Evolutionary conservation across 2,329 filamentous ascomycete species (phyloP), one percentile per base, ranked within the genome.

Genomic region (Pseudogymnoascus sp.): DNA sequence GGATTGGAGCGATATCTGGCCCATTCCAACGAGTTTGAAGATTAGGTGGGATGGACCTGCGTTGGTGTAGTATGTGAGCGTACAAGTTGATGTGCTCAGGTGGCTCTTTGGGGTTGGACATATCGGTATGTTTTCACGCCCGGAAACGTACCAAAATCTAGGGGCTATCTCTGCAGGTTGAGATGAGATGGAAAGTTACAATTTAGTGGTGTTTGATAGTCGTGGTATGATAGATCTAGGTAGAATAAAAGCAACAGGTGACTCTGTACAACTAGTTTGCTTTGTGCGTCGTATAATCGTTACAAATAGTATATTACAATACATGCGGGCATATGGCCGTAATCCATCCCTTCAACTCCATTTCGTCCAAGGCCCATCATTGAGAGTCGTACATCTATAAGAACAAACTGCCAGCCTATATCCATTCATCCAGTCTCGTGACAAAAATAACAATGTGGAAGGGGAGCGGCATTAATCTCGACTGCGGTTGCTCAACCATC

Each of bases 401-500:
- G n/a, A 52, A 28, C 41, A 48, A 48, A 28, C 13, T 28, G 13
- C 41, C 21, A 28, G 28, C 13, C 3, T 45, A 23, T 15, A 15
- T 15, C 26, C 3, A 26, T 9, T 6, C 3, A 26, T 9, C 12
- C 41, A 48, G 21, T 28, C n/a, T 19, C 7, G 26, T 30, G n/a
- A 52, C 5, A 12, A 30, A 18, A 52, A 48, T 28, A 8, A 1
- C 23, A 48, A 28, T 23, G 1, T 28, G 12, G 3, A 5, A 15
- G 15, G 23, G 28, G 23, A 12, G 2, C 41, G 8, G 9, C 41
- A 28, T 18, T 63, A 64, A 57, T 64, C 63, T 60, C 77, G 74
- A 71, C 85, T 92, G 38, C 92, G 80, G 72, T 95, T 95, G 57
- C 86, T 86, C 56, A 89, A 83, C 90, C 91, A 96, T 63, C 92